Conservation (phyloP, 192 early-diverging fungal genomes). For the Entomortierella beljakovae region DNA sequence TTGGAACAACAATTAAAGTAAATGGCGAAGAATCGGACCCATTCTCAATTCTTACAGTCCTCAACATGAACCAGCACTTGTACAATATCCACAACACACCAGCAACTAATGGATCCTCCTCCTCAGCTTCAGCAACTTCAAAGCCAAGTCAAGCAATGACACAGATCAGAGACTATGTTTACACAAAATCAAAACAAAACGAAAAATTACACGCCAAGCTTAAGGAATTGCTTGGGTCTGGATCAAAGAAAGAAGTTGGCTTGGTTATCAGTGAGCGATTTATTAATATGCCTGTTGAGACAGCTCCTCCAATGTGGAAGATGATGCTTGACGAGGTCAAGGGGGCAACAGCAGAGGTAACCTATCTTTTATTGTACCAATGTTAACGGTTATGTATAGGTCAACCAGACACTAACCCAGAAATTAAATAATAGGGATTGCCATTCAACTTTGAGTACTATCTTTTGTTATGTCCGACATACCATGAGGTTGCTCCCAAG, state of each 20-base stretch:
- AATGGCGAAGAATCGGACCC: slow-evolving; percentile 85
- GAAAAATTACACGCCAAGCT: slow-evolving; percentile 49
- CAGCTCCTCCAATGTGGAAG: slow-evolving; percentile 90
- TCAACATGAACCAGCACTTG: slow-evolving; percentile 75
- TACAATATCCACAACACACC: slow-evolving; percentile 33
- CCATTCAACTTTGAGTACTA: slow-evolving; percentile 88
- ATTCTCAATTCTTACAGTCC: slow-evolving; percentile 85
- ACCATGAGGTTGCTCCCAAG: slow-evolving; percentile 76
- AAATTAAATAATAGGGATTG: slow-evolving; percentile 56
- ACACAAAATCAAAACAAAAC: slow-evolving; percentile 67
- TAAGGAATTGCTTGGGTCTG: slow-evolving; percentile 47
- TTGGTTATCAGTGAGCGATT: slow-evolving; percentile 89
- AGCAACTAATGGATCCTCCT: slow-evolving; percentile 19
- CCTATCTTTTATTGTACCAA: background rate
- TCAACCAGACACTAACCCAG: background rate
- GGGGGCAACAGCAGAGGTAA: slow-evolving; percentile 77
- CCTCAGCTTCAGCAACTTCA: slow-evolving; percentile 6
- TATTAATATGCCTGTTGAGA: slow-evolving; percentile 96
- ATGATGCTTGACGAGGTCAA: slow-evolving; percentile 90
- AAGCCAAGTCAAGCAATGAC: slow-evolving; percentile 62
- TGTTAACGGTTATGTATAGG: background rate
- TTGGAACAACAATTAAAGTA: slow-evolving; percentile 93
- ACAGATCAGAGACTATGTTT: slow-evolving; percentile 72
- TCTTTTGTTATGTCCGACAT: slow-evolving; percentile 83
- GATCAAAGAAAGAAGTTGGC: slow-evolving; percentile 59